Base-by-base conservation (phyloP, 2,329 filamentous ascomycete genomes). In the Penicillium oxalicum region DNA sequence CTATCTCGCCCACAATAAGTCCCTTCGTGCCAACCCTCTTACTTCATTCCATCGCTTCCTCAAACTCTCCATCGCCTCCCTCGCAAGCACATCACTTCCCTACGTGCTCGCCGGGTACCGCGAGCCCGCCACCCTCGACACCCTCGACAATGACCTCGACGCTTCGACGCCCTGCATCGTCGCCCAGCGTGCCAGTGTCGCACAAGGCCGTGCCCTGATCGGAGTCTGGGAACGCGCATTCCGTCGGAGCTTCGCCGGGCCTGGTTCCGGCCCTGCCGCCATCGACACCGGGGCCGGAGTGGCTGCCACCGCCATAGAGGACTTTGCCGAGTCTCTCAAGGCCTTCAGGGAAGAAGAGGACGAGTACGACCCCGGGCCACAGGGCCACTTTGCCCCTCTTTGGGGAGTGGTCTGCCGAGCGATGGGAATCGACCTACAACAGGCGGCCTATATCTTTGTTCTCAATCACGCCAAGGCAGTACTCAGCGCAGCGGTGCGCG, bases 401-500 rank as follows among this genome's bases (percentile, higher is more conserved):
- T 85, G 80, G 74, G 82, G 80, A 3, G 70, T 76, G 2, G 70
- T 83, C 4, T 78, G 76, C 29, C 64, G 67, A 5, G 75, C 77
- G 4, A 74, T 84, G 49, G 71, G 70, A 0, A 65, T 85, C 12
- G 69, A 75, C 24, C 61, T 76, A 8, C 70, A 72, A 27, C 76
- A 82, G 39, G 68, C 80, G 2, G 76, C 77, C 0, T 84, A 85
- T 61, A 63, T 83, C 2, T 84, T 83, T 59, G 70, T 85, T 48
- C 73, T 84, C 48, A 82, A 81, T 49, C 82, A 85, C 63, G 79
- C 80, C 4, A 81, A 83, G 56, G 80, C 81, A 0, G 73, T 85
- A 4, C 68, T 83, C 11, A 82, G 78, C 54, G 82, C 82, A 3
- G 81, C 77, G 0, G 81, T 85, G 38, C 70, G 82, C 37, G 79